These are phyloP conservation scores for Nematocida sp. DNA, from an alignment of 371 early-diverging fungal species.

Conservation along the genomic window DNA sequence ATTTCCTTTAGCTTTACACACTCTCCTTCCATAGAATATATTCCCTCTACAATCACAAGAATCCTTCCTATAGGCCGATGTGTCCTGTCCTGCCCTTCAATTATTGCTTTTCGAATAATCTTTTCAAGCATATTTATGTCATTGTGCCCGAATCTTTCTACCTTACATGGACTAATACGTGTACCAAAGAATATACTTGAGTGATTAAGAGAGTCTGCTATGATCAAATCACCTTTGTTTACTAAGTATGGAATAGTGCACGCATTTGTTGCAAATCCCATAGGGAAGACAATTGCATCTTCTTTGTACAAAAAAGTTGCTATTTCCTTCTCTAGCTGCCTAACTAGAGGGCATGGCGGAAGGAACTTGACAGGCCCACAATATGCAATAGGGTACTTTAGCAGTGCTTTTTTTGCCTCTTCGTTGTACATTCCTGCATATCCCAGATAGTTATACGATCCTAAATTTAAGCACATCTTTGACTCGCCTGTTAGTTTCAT, in stretches of 20 bases:
- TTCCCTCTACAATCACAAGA: constrained; percentile 90
- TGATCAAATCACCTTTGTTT: constrained; percentile 81
- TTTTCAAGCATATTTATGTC: constrained; percentile 76
- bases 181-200: constrained; percentile 88
- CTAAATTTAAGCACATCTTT: constrained; percentile 82
- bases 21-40: constrained; percentile 98
- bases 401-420: constrained; percentile 83
- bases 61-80: constrained; percentile 98
- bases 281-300: constrained; percentile 84
- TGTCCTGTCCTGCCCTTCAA: constrained; percentile 95
- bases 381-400: constrained; percentile 71
- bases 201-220: constrained; percentile 95
- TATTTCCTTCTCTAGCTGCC: constrained; percentile 80
- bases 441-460: constrained; percentile 97
- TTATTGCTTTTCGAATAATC: constrained; percentile 81
- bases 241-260: constrained; percentile 87
- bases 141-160: constrained; percentile 94
- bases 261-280: constrained; percentile 99
- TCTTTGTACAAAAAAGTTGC: constrained; percentile 91
- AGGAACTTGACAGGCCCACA: constrained; percentile 68
- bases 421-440: constrained; percentile 84
- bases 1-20: constrained; percentile 83
- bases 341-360: constrained; percentile 75
- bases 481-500: constrained; percentile 79
- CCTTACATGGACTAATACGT: constrained; percentile 84